Conservation (phyloP, 352 stramenopile genomes). For the Globisporangium mamillatum region DNA sequence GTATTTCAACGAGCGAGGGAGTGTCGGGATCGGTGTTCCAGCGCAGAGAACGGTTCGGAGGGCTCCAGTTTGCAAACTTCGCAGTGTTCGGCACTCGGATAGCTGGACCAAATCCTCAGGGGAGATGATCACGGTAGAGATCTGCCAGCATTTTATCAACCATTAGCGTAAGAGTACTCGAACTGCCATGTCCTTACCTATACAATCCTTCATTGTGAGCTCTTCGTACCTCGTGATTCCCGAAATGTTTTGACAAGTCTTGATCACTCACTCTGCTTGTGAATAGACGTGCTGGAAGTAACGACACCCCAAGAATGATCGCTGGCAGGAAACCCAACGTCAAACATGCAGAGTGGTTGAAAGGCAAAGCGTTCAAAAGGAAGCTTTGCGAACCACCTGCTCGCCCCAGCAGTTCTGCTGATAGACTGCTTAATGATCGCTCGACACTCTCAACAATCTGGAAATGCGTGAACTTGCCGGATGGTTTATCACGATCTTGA, state of each 20-base stretch:
- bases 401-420: not conserved
- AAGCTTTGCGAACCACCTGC: not conserved
- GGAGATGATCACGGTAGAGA: conserved; percentile 6
- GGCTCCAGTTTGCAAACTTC: not conserved
- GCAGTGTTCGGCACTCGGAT: conserved; percentile 16
- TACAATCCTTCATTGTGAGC: too few relatives aligned
- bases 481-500: not conserved
- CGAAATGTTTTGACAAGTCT: conserved; percentile 10
- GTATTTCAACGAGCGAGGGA: conserved; percentile 10
- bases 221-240: conserved; percentile 5
- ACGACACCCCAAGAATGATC: conserved; percentile 10
- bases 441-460: conserved; percentile 19
- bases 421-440: conserved; percentile 4
- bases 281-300: conserved; percentile 10
- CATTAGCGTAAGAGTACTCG: not conserved
- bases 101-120: conserved; percentile 4
- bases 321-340: conserved; percentile 6
- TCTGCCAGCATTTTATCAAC: not conserved
- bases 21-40: conserved; percentile 5
- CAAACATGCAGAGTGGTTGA: conserved; percentile 13
- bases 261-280: not conserved
- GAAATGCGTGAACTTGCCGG: conserved; percentile 15
- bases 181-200: not conserved
- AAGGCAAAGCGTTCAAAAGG: conserved; percentile 16
- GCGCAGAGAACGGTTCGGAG: conserved; percentile 13